Evolutionary conservation across 495 filamentous ascomycete species (phyloP), one percentile per base, ranked within the genome.

Genomic region (Ramalina peruviana): DNA sequence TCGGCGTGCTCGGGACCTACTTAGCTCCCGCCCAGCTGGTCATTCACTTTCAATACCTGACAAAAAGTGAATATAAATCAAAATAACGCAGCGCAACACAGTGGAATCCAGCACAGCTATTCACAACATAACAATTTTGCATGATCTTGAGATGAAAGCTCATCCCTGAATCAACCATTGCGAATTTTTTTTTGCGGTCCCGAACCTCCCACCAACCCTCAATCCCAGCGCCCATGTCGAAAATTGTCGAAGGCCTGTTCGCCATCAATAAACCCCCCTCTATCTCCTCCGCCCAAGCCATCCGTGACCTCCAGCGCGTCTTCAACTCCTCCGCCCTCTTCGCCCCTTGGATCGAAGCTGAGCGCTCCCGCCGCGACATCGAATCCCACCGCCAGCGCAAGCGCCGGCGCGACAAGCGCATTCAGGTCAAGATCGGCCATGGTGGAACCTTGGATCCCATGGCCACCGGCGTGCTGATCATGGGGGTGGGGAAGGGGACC

Each of bases 361-460:
- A 90, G 57, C 67, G 59, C 15, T 63, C 58, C 0, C 60, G 54
- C 3, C 76, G 79, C 38, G 60, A 65, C 1, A 57, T 63, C 6
- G 78, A 90, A 54, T 69, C 60, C 20, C 62, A 68, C 9, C 72
- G 64, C 59, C 74, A 82, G 62, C 71, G 70, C 25, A 68, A 70
- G 38, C 74, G 75, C 19, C 67, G 75, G 51, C 67, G 72, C 42
- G 57, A 58, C 46, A 61, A 65, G 36, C 65, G 72, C 0, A 52
- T 83, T 7, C 73, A 85, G 50, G 82, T 97, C 52, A 99, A 99
- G 69, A 83, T 97, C 57, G 92, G 92, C 17, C 92, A 99, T 67
- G 92, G 93, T 33, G 92, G 92, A 30, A 99, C 92, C 0, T 74
- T 99, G 4, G 92, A 99, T 58, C 92, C 92, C 3, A 75, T 96